A percentile compares a stretch with the other conserved stretches of the same genome.
Evolutionary conservation across 345 rosid species (phyloP).

Genomic region (Gossypium stocksii): DNA sequence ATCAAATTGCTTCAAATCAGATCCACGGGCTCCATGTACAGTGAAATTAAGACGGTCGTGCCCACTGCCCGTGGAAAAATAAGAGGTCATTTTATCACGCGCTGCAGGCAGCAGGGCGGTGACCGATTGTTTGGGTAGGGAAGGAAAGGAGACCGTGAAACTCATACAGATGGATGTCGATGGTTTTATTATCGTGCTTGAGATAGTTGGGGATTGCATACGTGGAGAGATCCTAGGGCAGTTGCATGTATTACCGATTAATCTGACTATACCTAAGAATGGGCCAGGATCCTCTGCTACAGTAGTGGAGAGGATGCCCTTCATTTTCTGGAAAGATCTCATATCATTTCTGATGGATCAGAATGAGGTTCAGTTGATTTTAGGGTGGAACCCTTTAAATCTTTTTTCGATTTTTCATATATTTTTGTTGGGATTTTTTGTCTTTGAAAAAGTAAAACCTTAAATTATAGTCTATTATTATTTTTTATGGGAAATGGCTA

Average conservation of each 20-base stretch:
- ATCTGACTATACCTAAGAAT: neutral
- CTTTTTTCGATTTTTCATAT: no score
- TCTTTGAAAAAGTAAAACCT: no score
- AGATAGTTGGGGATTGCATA: neutral
- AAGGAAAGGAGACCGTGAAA: neutral
- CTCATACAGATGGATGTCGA: neutral
- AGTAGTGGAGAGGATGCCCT: neutral
- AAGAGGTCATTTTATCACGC: neutral
- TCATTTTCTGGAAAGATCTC: neutral
- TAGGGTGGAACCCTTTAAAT: neutral
- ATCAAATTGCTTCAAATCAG: neutral
- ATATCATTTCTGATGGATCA: neutral
- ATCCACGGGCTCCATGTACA: neutral
- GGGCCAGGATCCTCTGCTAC: conserved; percentile 1
- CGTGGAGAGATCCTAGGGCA: neutral
- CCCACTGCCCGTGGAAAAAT: neutral
- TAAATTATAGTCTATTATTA: no score
- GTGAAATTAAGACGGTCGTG: neutral
- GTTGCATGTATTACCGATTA: neutral
- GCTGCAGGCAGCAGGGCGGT: neutral
- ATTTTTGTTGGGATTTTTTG: no score
- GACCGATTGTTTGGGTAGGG: neutral
- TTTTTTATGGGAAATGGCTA: no score
- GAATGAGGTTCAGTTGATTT: neutral
- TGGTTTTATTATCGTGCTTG: neutral